Evolutionary conservation across 108 stramenopile genomes (phyloP), one percentile per base, ranked within the genome.

Genomic region (Fistulifera pelliculosa): DNA sequence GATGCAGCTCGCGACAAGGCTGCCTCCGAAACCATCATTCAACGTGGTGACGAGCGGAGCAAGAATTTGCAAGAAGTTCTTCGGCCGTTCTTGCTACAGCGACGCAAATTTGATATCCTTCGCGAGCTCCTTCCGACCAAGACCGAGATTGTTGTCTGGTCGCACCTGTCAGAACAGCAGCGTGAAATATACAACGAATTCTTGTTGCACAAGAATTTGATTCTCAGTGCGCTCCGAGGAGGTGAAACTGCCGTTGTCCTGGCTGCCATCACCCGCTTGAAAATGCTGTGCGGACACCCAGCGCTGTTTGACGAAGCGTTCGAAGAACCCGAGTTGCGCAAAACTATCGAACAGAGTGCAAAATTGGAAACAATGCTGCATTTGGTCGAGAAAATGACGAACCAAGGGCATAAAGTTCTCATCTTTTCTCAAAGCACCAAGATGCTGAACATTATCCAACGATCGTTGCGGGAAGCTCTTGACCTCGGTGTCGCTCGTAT

Each of bases 361-460:
- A 96, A 96, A 52, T 67, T 96, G 4, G 60, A 76, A 45, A 77
- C 92, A 0, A 64, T 94, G 39, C 56, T 82, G 25, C 27, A 60
- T 22, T 61, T 96, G 17, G 42, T 96, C 0, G 40, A 63, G 26
- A 43, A 68, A 13, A 70, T 96, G 12, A 60, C 67, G 17, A 57
- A 55, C 25, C 49, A 77, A 18, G 88, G 86, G 0, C 95, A 95
- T 73, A 76, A 92, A 23, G 73, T 85, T 19, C 64, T 99, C 1
- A 67, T 99, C 27, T 94, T 96, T 56, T 93, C 90, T n/a, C 89
- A 93, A 48, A 94, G 77, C 61, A 96, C 96, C 10, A 85, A 79
- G 51, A 87, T 93, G 69, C 64, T 98, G 49, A 84, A 94, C 56
- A 85, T 97, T 38, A 86, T 99, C 7, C 66, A 81, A 38, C 27